These are phyloP conservation scores for Aspergillus indologenus DNA, from an alignment of 495 filamentous ascomycete genomes.

Conservation along the genomic window DNA sequence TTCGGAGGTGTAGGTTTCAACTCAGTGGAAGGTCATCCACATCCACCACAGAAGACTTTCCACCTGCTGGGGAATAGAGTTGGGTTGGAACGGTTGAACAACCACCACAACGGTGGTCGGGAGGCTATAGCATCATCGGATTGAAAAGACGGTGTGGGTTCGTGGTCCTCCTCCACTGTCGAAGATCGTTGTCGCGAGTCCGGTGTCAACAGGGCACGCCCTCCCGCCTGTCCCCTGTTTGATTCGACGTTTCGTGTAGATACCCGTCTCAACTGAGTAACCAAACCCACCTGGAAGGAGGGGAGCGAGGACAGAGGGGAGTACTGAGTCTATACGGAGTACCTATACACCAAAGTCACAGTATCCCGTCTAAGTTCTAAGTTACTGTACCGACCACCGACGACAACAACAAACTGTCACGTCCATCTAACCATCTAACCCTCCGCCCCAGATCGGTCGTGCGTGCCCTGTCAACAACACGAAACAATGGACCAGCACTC, in stretches of 20 bases:
- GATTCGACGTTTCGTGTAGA: slow-evolving; percentile 8
- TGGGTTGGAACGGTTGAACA: background rate
- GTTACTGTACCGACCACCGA: background rate
- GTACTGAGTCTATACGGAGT: too few species aligned
- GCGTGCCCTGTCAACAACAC: slow-evolving; percentile 6
- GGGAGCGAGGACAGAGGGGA: too few species aligned
- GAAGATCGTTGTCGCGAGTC: too few species aligned
- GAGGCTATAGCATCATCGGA: too few species aligned
- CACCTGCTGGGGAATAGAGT: too few species aligned
- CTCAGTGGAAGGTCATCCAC: background rate
- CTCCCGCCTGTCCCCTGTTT: slow-evolving; percentile 7
- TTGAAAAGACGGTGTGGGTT: slow-evolving; percentile 8
- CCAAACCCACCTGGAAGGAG: too few species aligned
- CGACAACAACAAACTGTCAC: too few species aligned
- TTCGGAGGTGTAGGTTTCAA: background rate
- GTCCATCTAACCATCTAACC: background rate
- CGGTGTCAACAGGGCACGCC: background rate
- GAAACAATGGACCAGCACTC: background rate
- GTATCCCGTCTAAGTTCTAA: too few species aligned
- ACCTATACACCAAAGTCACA: too few species aligned
- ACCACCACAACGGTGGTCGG: too few species aligned
- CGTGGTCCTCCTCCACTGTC: too few species aligned
- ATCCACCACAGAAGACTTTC: too few species aligned
- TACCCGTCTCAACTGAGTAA: background rate
- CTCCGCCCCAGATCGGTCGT: slow-evolving; percentile 3